A percentile compares a stretch with the other conserved stretches of the same genome.
These are phyloP conservation scores for Aspergillus kassunensis DNA, from an alignment of 495 filamentous ascomycete species.

Conservation along the genomic window DNA sequence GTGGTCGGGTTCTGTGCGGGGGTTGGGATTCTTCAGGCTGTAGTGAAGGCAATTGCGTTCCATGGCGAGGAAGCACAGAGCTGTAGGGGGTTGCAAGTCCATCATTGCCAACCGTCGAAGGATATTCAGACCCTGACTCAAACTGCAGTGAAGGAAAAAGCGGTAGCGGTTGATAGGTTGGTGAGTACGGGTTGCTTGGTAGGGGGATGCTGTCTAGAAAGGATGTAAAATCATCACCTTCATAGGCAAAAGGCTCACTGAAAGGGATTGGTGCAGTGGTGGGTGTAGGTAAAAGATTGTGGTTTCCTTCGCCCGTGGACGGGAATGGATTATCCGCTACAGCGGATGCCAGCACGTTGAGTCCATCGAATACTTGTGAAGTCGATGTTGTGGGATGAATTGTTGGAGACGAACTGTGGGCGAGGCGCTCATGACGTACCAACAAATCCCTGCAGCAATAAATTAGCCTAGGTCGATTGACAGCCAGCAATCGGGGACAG, in stretches of 20 bases:
- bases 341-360: constrained; percentile 35
- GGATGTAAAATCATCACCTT: constrained; percentile 38
- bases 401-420: constrained; percentile 24
- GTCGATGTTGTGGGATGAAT: constrained; percentile 15
- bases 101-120: constrained; percentile 20
- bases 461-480: background rate
- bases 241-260: constrained; percentile 28
- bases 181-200: constrained; percentile 38
- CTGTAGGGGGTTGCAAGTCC: constrained; percentile 25
- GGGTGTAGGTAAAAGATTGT: background rate
- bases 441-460: constrained; percentile 29
- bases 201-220: constrained; percentile 41
- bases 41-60: constrained; percentile 36
- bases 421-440: constrained; percentile 34
- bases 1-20: constrained; percentile 26
- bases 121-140: constrained; percentile 29
- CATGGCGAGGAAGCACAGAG: constrained; percentile 37
- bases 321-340: constrained; percentile 23
- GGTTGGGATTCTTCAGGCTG: constrained; percentile 35
- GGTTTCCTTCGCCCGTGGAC: background rate
- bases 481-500: constrained; percentile 11
- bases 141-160: constrained; percentile 34
- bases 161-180: constrained; percentile 37
- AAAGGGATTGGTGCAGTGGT: constrained; percentile 24
- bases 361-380: constrained; percentile 23